Base-by-base conservation (phyloP, 2,329 filamentous ascomycete genomes). In the Paraphoma sp. region DNA sequence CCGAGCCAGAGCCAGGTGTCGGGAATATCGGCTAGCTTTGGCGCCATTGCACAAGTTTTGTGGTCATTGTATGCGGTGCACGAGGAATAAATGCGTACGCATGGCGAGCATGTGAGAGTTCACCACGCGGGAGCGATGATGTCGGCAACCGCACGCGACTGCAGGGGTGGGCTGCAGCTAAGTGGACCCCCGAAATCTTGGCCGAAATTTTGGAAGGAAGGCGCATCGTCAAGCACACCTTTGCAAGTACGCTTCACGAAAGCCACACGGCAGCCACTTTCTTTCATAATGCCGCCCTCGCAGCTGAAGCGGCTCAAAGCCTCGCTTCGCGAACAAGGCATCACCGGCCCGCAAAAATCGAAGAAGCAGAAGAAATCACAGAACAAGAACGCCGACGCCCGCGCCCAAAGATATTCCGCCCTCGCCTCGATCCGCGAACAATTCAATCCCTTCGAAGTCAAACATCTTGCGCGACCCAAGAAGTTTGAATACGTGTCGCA, bases 371-470 rank as follows among this genome's bases (percentile, higher is more conserved):
- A 91, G 70, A 87, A 90, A 72, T 84, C 86, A 84, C 51, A 87
- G 88, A 76, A 87, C 87, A 87, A 86, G 54, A 84, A 83, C 60
- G 86, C 85, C 60, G 89, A 94, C 70, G 91, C 92, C 77, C 88
- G 91, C 57, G 84, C 92, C 28, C 87, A 92, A 74, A 87, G 90
- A 72, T 86, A 89, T 71, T 89, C 87, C 53, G 91, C 93, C 14
- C 83, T 99, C 60, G 88, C 91, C 67, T 87, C 86, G 54, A 97
- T 99, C 74, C 90, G 95, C 72, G 93, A 98, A 71, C 90, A 93
- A 66, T 98, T 98, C 85, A 99, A 99, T 76, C 95, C 95, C 0
- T 99, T 99, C 78, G 95, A 99, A 73, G 86, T 97, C 75, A 96
- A 96, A 78, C 87, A 90, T 56, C 87, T 89, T 41, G 83, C 88